Base-by-base conservation (phyloP, 2,329 filamentous ascomycete species). In the Arachnopeziza araneosa region DNA sequence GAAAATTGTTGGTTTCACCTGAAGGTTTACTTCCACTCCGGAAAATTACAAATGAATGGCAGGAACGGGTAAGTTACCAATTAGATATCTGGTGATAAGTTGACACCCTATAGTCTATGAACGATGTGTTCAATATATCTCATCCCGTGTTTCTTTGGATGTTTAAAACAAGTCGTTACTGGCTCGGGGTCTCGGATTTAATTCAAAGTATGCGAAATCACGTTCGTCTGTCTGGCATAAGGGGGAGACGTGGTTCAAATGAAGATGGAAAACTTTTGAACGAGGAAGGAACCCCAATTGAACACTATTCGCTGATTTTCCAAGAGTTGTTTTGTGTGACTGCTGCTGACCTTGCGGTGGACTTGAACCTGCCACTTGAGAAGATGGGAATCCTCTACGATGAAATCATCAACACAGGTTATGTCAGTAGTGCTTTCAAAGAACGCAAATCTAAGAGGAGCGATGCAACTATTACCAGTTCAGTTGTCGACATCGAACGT, bases 101-200 rank as follows among this genome's bases (percentile, higher is more conserved):
- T 60, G 55, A 48, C 49, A 19, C 2, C 56, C 10, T 5, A 65
- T 64, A 75, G 71, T 85, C 84, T 26, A 83, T 87, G 57, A 84
- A 87, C 61, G 90, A 96, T 62, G 83, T 87, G 17, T 93, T 96
- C 68, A 86, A 85, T 59, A 85, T 86, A 24, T 83, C 84, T 0
- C 91, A 96, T 70, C 84, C 89, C 0, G 84, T 93, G 1, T 96
- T 95, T 73, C 85, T 92, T 55, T 96, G 92, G 92, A 87, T 95
- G 69, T 96, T 90, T 70, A 84, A 89, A 59, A 89, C 91, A 2
- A 90, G 89, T 7, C 82, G 86, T 60, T 88, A 92, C 72, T 96
- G 92, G 92, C 71, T 75, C 8, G 82, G 84, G 50, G 80, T 96
- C 24, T 79, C 79, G 58, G 83, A 85, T 52, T 77, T 95, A 5